phyloP scores from a whole-genome alignment of 352 stramenopile genomes.

The Phytophthora cactorum region DNA sequence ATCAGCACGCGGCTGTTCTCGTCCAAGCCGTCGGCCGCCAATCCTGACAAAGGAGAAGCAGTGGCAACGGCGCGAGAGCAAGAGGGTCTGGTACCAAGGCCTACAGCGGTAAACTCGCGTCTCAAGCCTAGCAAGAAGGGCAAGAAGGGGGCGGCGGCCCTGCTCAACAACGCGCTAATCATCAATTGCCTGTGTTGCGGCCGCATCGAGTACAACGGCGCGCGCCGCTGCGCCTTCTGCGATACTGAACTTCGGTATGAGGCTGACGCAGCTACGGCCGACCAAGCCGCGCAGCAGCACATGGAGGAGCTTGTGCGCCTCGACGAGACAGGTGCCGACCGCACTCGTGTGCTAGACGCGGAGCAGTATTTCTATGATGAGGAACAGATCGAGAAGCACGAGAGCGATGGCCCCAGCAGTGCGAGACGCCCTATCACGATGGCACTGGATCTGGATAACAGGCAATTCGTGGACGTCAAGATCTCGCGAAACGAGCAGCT shows the following conservation, averaged over 20 bases:
- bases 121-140: slow-evolving; percentile 47
- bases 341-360: slow-evolving; percentile 56
- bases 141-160: slow-evolving; percentile 39
- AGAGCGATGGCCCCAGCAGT: slow-evolving; percentile 2
- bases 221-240: slow-evolving; percentile 62
- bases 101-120: slow-evolving; percentile 48
- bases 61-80: slow-evolving; percentile 14
- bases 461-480: slow-evolving; percentile 44
- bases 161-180: slow-evolving; percentile 62
- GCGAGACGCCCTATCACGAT: slow-evolving; percentile 41
- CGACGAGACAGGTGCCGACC: slow-evolving; percentile 48
- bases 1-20: slow-evolving; percentile 61
- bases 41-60: slow-evolving; percentile 6
- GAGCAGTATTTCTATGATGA: slow-evolving; percentile 49
- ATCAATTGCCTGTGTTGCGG: slow-evolving; percentile 81
- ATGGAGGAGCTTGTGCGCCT: slow-evolving; percentile 65
- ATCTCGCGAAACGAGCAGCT: slow-evolving; percentile 65
- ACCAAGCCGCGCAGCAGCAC: slow-evolving; percentile 46
- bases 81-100: slow-evolving; percentile 49
- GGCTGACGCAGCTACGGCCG: slow-evolving; percentile 37
- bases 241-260: slow-evolving; percentile 63
- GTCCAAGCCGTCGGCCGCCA: slow-evolving; percentile 4
- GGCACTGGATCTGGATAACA: slow-evolving; percentile 57
- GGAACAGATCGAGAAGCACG: slow-evolving; percentile 25
- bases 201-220: slow-evolving; percentile 68